These are phyloP conservation scores for Triangularia setosa DNA, from an alignment of 2,329 filamentous ascomycete species.

Conservation along the genomic window DNA sequence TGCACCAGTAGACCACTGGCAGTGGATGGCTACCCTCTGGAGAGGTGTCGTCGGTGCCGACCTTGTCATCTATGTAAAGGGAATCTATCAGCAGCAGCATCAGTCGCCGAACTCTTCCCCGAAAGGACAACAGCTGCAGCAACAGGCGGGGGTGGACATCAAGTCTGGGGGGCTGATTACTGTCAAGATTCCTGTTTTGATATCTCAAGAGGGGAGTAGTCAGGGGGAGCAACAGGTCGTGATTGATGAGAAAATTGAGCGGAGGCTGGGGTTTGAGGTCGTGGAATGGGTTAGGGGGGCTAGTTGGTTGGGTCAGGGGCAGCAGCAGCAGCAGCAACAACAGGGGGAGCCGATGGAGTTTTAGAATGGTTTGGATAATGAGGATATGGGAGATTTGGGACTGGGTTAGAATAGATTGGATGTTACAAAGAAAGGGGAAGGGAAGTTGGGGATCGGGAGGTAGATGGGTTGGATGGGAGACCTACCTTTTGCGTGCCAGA, in stretches of 20 bases:
- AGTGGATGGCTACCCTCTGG: constrained; percentile 96
- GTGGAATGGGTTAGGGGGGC: constrained; percentile 68
- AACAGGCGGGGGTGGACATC: constrained; percentile 18
- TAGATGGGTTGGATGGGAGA: too few relatives aligned
- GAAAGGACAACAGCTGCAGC: too few relatives aligned
- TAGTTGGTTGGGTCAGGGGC: constrained; percentile 23
- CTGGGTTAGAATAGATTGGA: too few relatives aligned
- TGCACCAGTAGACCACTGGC: constrained; percentile 85
- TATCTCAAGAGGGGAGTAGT: constrained; percentile 39
- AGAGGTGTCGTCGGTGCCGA: constrained; percentile 80
- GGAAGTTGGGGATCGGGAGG: too few relatives aligned
- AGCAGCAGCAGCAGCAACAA: neutral
- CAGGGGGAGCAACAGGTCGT: constrained; percentile 29
- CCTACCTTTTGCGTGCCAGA: too few relatives aligned
- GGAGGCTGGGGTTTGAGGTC: constrained; percentile 81
- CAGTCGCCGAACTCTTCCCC: too few relatives aligned
- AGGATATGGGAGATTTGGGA: too few relatives aligned
- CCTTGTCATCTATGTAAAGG: constrained; percentile 64
- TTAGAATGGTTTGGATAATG: neutral
- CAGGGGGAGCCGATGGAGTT: constrained; percentile 1
- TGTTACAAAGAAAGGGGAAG: too few relatives aligned
- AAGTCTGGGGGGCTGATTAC: constrained; percentile 18
- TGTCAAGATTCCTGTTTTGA: constrained; percentile 39
- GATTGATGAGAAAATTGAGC: constrained; percentile 65
- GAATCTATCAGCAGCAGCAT: neutral